A percentile compares a stretch with the other conserved stretches of the same genome.
phyloP scores from a whole-genome alignment of 306 rosid species.

The Sindora glabra region DNA sequence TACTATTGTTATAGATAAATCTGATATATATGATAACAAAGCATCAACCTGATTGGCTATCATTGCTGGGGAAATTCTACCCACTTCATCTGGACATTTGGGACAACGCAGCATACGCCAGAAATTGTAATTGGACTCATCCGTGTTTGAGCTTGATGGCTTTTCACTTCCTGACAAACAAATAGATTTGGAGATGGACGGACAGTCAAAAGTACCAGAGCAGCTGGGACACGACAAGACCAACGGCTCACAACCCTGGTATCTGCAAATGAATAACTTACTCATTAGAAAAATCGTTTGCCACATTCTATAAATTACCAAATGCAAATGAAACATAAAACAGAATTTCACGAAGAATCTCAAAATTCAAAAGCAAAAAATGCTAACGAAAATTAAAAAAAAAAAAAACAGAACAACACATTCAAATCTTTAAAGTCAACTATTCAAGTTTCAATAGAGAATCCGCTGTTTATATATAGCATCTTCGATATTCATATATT shows the following conservation, averaged over 20 bases:
- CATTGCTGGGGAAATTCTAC: conserved; percentile 67
- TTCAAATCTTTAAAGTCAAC: neutral
- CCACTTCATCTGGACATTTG: conserved; percentile 60
- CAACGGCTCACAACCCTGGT: conserved; percentile 67
- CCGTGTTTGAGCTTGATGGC: conserved; percentile 23
- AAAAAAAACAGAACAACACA: neutral
- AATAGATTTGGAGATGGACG: conserved; percentile 53
- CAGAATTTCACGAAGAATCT: neutral
- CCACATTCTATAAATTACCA: neutral
- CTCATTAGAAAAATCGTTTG: neutral
- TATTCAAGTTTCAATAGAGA: neutral
- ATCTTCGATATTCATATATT: neutral
- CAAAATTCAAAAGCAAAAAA: neutral
- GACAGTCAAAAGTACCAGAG: conserved; percentile 61
- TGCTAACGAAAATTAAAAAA: neutral
- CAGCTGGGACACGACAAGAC: conserved; percentile 83
- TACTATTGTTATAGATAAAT: neutral
- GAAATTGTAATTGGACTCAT: conserved; percentile 40
- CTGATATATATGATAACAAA: conserved; percentile 2
- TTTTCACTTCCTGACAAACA: conserved; percentile 40
- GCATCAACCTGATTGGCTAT: conserved; percentile 75
- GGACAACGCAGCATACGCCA: conserved; percentile 68
- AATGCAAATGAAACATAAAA: neutral
- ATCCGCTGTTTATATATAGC: neutral
- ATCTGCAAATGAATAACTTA: conserved; percentile 41